Evolutionary conservation across 1,284 basidiomycete species (phyloP), one percentile per base, ranked within the genome.

Genomic region (Rhodotorula sp.): DNA sequence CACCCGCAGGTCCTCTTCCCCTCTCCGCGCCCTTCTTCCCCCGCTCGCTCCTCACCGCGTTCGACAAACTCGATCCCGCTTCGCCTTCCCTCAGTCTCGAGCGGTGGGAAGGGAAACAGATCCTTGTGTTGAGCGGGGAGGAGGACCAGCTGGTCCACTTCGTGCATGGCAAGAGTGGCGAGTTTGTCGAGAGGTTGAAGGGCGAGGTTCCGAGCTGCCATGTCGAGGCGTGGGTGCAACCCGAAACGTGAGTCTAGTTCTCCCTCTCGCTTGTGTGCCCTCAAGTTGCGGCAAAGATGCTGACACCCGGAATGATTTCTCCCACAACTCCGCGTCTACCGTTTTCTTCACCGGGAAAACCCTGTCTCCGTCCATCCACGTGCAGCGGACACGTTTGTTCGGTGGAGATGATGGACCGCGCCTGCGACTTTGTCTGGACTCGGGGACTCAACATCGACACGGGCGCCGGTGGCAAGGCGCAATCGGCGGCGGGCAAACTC

Each of bases 91-190:
- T 56, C 26, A 26, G 26, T 3, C 43, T 31, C 26, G 62, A 28
- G 7, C 64, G 72, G 63, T 92, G 90, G 79, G 70, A 83, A 1
- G 86, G 85, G 0, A 91, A 90, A 81, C 87, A 86, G 77, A 85
- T 92, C 23, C 82, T 91, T 12, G 85, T 89, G 0, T 80, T 92
- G 8, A 87, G 87, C 3, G 90, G 84, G 0, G 76, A 62, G 31
- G 78, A 78, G 5, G 83, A 85, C 73, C 74, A 67, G 50, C 63
- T 79, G 8, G 78, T 79, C 14, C 72, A 71, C 26, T 79, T 66
- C 43, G 65, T 48, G 73, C 81, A 62, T 79, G 83, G 52, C 78
- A 82, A 52, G 70, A 79, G 78, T 1, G 52, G 71, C 38, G 62
- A 57, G 26, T 80, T 81, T 67, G 78, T 80, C 10, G 73, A 79